Percentiles rank a stretch among this genome's conserved stretches.
These are phyloP conservation scores for Solanum ahanhuiri DNA, from an alignment of 257 asterid genomes.

Conservation along the genomic window DNA sequence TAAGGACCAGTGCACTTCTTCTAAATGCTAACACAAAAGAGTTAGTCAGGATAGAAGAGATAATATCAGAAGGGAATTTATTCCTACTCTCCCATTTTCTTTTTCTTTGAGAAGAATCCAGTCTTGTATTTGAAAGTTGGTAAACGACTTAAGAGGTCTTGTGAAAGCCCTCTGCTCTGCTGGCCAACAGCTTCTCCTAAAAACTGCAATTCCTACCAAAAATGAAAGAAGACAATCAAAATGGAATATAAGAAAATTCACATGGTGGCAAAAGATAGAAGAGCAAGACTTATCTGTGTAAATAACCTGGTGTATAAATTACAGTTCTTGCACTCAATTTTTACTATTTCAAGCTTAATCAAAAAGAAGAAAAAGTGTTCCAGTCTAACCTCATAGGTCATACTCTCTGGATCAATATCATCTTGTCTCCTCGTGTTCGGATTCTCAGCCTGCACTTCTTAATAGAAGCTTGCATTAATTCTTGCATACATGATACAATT, in stretches of 20 bases:
- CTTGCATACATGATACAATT: background rate
- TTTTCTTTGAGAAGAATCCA: slow-evolving; percentile 38
- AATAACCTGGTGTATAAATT: background rate
- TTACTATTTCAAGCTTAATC: background rate
- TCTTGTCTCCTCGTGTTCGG: slow-evolving; percentile 40
- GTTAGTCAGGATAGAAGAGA: background rate
- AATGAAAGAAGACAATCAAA: background rate
- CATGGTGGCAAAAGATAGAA: background rate
- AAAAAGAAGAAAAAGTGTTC: background rate
- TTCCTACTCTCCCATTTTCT: slow-evolving; percentile 13
- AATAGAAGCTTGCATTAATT: background rate
- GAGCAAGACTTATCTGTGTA: background rate
- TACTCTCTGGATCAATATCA: slow-evolving; percentile 58
- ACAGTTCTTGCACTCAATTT: background rate
- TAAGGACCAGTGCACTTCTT: background rate
- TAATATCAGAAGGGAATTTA: background rate
- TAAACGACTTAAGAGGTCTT: slow-evolving; percentile 51
- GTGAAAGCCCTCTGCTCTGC: slow-evolving; percentile 68
- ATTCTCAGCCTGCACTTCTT: slow-evolving; percentile 31
- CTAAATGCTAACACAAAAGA: background rate
- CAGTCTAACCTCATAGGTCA: slow-evolving; percentile 77
- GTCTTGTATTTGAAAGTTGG: slow-evolving; percentile 67
- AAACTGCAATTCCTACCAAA: slow-evolving; percentile 57
- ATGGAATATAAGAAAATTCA: background rate
- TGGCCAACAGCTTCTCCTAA: slow-evolving; percentile 75